Evolutionary conservation across 805 yeast genomes (phyloP), one percentile per base, ranked within the genome.

Genomic region (Blastobotrys mokoenaii): DNA sequence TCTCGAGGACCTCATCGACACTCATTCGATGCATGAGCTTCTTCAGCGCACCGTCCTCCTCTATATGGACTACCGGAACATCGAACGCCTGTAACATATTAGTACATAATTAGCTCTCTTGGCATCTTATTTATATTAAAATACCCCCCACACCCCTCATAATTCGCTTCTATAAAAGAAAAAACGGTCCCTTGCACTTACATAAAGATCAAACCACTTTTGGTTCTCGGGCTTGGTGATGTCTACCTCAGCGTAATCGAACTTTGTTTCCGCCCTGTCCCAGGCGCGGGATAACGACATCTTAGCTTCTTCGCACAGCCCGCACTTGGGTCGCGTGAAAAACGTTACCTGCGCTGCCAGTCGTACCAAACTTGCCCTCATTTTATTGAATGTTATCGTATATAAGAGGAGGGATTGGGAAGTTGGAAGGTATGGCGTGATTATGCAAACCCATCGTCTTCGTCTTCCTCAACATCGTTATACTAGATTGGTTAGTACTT

Each of bases 281-380:
- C 57, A 36, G 3, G 57, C 56, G 20, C 43, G 22, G 8, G 40
- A 12, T 14, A 60, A 40, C 15, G 49, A 46, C 12, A 14, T 40
- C 47, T 62, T 56, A 9, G 69, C 69, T 10, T 50, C 47, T 2
- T 52, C 54, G 46, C 70, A 66, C 12, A 66, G 56, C 6, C 68
- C 68, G 44, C 70, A 66, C 4, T 54, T 43, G 10, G 68, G 65
- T 10, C 64, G 53, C 8, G 68, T 56, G 51, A 55, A 66, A 12
- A 64, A 48, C 2, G 62, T 53, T 41, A 63, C 52, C 9, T 40
- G 41, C 9, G 32, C 31, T 4, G 12, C 15, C 33, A 38, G 17
- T 17, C 22, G 30, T 15, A 10, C n/a, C 32, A 12, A 15, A n/a
- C 31, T 9, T 12, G 22, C 12, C 17, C 41, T 20, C 41, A 38